Evolutionary conservation across 2,329 filamentous ascomycete genomes (phyloP), one percentile per base, ranked within the genome.

Genomic region (Paraconiothyrium sp.): DNA sequence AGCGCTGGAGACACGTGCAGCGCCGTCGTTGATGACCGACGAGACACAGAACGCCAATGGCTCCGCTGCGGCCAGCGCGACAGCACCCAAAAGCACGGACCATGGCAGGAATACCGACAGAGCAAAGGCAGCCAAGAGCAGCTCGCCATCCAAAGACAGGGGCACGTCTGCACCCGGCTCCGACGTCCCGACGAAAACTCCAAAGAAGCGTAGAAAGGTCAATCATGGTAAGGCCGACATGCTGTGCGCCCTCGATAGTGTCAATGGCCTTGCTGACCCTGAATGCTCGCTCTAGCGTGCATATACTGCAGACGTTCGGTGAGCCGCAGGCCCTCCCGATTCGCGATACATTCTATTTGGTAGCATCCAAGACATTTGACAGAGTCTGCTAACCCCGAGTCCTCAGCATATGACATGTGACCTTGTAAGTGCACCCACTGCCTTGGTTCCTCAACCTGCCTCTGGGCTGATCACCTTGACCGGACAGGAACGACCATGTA

Each of bases 401-500:
- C 57, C 68, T 64, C 62, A 82, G 80, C 83, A 85, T 72, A 85
- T 85, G 83, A 85, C 83, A 59, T 85, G 83, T 75, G 83, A 85
- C 72, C 80, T 84, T 56, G 80, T 81, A 73, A 73, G 79, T 71
- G 58, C 51, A 57, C 48, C 54, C 35, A 60, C 41, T 44, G 48
- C 60, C 43, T 41, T 67, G 44, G 57, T 61, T 20, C 27, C 20
- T 20, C 20, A 20, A 20, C 20, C 50, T 49, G 51, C 35, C 70
- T 75, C 68, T 73, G 67, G 66, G 67, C 78, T 80, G 67, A 80
- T 76, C 44, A 44, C 72, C 63, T 66, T 70, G 72, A 69, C 76
- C 74, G 72, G 68, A 73, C 80, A 96, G 93, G 93, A 97, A 84
- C 90, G 95, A 78, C 95, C 95, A 75, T 99, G 95, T 86, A 94